These are phyloP conservation scores for Epichloe baconii DNA, from an alignment of 2,329 filamentous ascomycete species.

Conservation along the genomic window DNA sequence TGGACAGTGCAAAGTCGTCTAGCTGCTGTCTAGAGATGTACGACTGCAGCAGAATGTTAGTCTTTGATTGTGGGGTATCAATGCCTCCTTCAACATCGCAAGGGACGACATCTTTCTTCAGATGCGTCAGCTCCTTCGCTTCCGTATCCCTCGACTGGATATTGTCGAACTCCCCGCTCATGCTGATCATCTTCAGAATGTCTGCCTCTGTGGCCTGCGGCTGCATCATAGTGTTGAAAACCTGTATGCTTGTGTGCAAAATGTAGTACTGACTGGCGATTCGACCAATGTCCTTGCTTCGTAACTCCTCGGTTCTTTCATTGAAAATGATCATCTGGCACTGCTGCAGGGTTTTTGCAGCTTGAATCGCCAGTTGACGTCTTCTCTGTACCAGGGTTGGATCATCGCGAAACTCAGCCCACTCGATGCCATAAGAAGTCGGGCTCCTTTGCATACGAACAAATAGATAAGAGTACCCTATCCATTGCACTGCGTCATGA, in stretches of 20 bases:
- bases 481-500: slow-evolving; percentile 86
- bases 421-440: slow-evolving; percentile 87
- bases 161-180: slow-evolving; percentile 97
- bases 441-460: slow-evolving; percentile 92
- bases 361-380: slow-evolving; percentile 75
- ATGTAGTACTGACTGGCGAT: slow-evolving; percentile 98
- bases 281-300: slow-evolving; percentile 86
- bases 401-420: slow-evolving; percentile 79
- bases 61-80: slow-evolving; percentile 72
- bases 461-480: slow-evolving; percentile 95
- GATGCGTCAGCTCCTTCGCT: slow-evolving; percentile 66
- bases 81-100: slow-evolving; percentile 68
- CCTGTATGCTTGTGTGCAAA: slow-evolving; percentile 80
- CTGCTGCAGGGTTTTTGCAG: slow-evolving; percentile 72
- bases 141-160: slow-evolving; percentile 87
- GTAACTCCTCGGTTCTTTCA: slow-evolving; percentile 80
- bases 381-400: slow-evolving; percentile 76
- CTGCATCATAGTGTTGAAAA: slow-evolving; percentile 93
- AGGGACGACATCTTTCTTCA: slow-evolving; percentile 57
- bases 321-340: slow-evolving; percentile 99
- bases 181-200: slow-evolving; percentile 88
- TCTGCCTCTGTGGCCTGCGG: slow-evolving; percentile 79
- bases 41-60: slow-evolving; percentile 86
- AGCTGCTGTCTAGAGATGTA: slow-evolving; percentile 81
- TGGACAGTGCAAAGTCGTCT: slow-evolving; percentile 87